These are phyloP conservation scores for Solanum paucissectum DNA, from an alignment of 257 asterid species.

Conservation along the genomic window DNA sequence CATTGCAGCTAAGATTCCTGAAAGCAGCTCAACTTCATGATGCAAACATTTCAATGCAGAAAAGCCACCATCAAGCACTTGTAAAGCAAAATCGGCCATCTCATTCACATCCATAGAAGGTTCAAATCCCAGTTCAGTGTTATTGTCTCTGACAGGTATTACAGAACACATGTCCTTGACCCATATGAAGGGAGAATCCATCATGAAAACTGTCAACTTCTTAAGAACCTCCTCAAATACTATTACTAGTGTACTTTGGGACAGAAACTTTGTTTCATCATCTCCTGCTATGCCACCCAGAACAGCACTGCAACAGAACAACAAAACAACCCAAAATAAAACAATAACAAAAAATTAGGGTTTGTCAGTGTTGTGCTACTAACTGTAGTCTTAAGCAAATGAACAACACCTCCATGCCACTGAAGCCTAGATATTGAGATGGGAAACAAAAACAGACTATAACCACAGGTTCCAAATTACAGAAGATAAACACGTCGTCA, in stretches of 20 bases:
- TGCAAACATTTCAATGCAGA: conserved; percentile 41
- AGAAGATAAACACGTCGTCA: neutral
- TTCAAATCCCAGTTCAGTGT: conserved; percentile 19
- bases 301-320: conserved; percentile 60
- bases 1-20: conserved; percentile 52
- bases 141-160: conserved; percentile 23
- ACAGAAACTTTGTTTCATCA: conserved; percentile 44
- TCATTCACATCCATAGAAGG: conserved; percentile 41
- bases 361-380: neutral
- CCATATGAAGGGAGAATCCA: conserved; percentile 69
- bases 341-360: neutral
- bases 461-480: neutral
- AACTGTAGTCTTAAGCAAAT: neutral
- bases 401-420: neutral
- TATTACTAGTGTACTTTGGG: conserved; percentile 31
- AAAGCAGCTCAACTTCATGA: conserved; percentile 50
- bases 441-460: neutral
- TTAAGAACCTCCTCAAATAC: conserved; percentile 47
- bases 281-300: conserved; percentile 64
- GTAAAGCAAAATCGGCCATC: conserved; percentile 56
- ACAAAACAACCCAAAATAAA: neutral
- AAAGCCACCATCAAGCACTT: conserved; percentile 63
- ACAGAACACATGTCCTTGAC: conserved; percentile 50
- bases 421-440: neutral
- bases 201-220: conserved; percentile 47